phyloP scores from a whole-genome alignment of 352 stramenopile species.

The Phytopythium mirpurense region DNA sequence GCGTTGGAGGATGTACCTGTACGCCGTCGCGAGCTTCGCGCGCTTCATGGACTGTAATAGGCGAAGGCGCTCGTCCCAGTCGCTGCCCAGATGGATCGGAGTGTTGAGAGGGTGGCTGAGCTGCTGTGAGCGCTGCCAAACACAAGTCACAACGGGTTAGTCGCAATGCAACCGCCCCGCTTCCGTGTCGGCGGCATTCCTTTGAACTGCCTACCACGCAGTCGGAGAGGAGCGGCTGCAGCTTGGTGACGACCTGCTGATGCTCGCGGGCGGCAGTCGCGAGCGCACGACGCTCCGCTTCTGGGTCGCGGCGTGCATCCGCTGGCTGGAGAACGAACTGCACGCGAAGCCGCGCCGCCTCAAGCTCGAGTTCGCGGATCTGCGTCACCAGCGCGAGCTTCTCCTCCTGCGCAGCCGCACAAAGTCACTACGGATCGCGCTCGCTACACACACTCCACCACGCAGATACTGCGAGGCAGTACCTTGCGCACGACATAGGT shows the following conservation, averaged over 20 bases:
- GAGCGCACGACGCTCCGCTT: constrained; percentile 9
- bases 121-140: constrained; percentile 2
- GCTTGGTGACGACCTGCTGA: constrained; percentile 12
- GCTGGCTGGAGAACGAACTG: no score
- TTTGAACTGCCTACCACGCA: constrained; percentile 6
- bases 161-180: no score
- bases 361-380: constrained; percentile 12
- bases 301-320: no score
- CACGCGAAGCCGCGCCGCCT: neutral
- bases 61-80: constrained; percentile 11
- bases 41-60: constrained; percentile 20
- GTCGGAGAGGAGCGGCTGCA: constrained; percentile 18
- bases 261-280: constrained; percentile 12
- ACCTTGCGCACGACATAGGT: constrained; percentile 8
- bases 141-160: neutral
- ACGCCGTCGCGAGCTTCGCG: constrained; percentile 25
- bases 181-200: no score
- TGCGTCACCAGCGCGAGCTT: constrained; percentile 15
- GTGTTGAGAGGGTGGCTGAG: constrained; percentile 14
- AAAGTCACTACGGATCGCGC: neutral
- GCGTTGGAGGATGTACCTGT: constrained; percentile 4
- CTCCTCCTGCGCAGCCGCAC: constrained; percentile 9
- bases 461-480: no score
- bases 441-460: no score
- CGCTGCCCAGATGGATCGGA: constrained; percentile 20